Base-by-base conservation (phyloP, 2,329 filamentous ascomycete species). In the Exophiala sideris region DNA sequence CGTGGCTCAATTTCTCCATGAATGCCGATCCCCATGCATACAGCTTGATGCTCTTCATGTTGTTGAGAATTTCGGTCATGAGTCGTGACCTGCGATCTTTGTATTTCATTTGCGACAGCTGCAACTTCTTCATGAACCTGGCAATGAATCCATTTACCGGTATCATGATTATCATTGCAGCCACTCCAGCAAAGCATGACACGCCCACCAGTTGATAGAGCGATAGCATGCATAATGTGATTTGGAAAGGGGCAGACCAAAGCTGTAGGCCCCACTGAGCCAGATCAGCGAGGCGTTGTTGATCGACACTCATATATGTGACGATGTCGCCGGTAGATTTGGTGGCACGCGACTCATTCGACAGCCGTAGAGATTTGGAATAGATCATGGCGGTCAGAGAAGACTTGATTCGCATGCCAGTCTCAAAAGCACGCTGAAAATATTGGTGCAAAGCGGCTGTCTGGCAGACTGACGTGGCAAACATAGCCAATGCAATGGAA, bases 31-130 rank as follows among this genome's bases (percentile, higher is more conserved):
- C 92, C 94, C 94, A 99, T 29, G 94, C 94, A 70, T 96, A 99
- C 16, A 99, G 82, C 76, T 99, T 99, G 77, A 99, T 94, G 68
- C 91, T 95, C 78, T 99, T 99, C 89, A 99, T 99, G 74, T 97
- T 97, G 78, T 95, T 96, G 67, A 99, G 79, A 62, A 99, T 99
- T 72, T 99, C 94, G 5, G 92, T 95, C 79, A 97, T 96, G 54
- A 99, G 76, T 46, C 92, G 84, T 44, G 91, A 96, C 67, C 94
- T 84, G 36, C 91, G 82, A 66, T 99, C 94, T 75, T 99, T 99
- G 76, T 97, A 97, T 78, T 95, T 95, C 94, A 99, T 99, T 75
- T 99, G 94, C 61, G 85, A 79, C 73, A 97, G 95, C 69, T 99
- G 95, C 64, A 99, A 76, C 40, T 81, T 90, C 76, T 96, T 96